Base-by-base conservation (phyloP, 371 early-diverging fungal genomes). In the Dichotomocladium elegans region DNA sequence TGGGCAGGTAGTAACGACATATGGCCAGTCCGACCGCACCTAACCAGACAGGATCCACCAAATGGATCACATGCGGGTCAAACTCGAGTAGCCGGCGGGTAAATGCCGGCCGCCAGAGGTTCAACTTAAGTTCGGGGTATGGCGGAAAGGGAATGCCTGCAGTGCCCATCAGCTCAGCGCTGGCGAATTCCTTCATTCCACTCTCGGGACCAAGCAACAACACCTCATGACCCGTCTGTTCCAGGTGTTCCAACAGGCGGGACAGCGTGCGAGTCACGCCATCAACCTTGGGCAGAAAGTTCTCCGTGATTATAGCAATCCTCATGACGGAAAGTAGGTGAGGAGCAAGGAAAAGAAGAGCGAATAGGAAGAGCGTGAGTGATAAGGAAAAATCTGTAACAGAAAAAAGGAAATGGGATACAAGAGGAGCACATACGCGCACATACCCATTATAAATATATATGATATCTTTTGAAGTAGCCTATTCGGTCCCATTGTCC, bases 211-310 rank as follows among this genome's bases (percentile, higher is more conserved):
- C 72, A 17, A 74, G 51, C 3, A 77, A 21, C 40, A 74, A 29
- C 0, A 71, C 78, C 37, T 72, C 48, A 47, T 77, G 74, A 0
- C 58, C 63, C 12, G 42, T 56, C 2, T 29, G 45, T 41, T 65
- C 44, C 1, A 77, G 50, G 53, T 77, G 72, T 41, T 77, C 74
- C 1, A 77, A 55, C 10, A 77, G 40, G 0, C 67, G 57, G 15
- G 66, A 64, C 17, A 74, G 47, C 35, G 78, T 77, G 24, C 74
- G 62, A 21, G 78, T 77, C 14, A 77, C 78, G 10, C 78, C 78
- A 49, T 77, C 78, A 12, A 77, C 74, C 59, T 77, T 77, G 15
- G 78, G 78, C 21, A 74, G 47, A 31, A 74, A 77, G 40, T 77
- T 73, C 29, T 77, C 74, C 3, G 78, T 77, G 30, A 74, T 63